Base-by-base conservation (phyloP, 148 eudicot species). In the Rhododendron molle region DNA sequence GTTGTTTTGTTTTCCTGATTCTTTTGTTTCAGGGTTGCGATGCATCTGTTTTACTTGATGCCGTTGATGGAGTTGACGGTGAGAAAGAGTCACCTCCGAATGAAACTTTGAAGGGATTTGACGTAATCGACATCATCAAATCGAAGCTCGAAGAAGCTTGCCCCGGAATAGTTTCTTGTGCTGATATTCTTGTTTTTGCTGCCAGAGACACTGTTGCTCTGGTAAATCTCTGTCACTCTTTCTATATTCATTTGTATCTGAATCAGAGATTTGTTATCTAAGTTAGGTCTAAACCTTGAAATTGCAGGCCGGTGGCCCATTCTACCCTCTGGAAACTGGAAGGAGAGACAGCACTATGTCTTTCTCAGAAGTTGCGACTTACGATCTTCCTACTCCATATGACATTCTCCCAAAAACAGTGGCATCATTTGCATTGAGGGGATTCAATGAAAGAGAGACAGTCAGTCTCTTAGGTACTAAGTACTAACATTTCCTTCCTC, bases 161-260 rank as follows among this genome's bases (percentile, higher is more conserved):
- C 87, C 94, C 94, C 2, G 92, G 94, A 88, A 78, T 89, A 34
- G 96, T 93, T 87, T 93, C 96, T 80, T 93, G 94, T 84, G 92
- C 96, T 60, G 93, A 94, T 89, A 88, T 90, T 87, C 79, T 93
- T 76, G 93, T 89, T 86, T 88, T 93, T 88, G 91, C 93, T 80
- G 93, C 93, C 43, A 82, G 95, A 88, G 95, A 93, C 72, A 87
- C 92, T 83, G 93, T 93, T 50, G 82, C 87, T 71, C 76, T 91
- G 90, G 93, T 93, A 82, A 44, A n/a, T 81, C 78, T 76, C 73
- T 81, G 47, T 49, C 84, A 38, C 47, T 80, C 30, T 85, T 36
- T 80, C 60, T 26, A 21, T 54, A 73, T 36, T 5, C 65, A 13
- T 49, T 12, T 36, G 11, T 23, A 12, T 85, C 23, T 86, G 20